Percentiles rank a stretch among this genome's conserved stretches.
These are phyloP conservation scores for Tremella mesenterica DNA, from an alignment of 768 basidiomycete species.

Conservation along the genomic window DNA sequence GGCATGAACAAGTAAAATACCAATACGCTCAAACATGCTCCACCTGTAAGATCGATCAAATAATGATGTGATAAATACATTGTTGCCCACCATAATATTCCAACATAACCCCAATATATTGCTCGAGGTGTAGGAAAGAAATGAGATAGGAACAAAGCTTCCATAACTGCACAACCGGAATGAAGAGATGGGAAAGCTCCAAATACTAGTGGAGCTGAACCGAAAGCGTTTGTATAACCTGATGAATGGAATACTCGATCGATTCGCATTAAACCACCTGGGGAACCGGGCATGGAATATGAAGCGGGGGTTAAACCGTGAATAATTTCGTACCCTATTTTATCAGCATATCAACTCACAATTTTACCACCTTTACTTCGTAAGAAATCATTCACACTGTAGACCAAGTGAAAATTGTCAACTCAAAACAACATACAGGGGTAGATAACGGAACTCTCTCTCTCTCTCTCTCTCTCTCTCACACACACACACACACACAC, in stretches of 20 bases:
- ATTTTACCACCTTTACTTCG: too few species aligned
- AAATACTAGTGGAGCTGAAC: conserved; percentile 83
- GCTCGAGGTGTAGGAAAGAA: conserved; percentile 70
- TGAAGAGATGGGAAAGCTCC: conserved; percentile 95
- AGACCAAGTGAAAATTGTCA: too few species aligned
- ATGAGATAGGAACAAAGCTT: conserved; percentile 84
- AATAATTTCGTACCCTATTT: conserved; percentile 82
- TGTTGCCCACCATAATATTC: conserved; percentile 88
- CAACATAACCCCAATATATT: conserved; percentile 73
- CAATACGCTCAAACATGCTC: conserved; percentile 76
- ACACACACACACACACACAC: too few species aligned
- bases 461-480: too few species aligned
- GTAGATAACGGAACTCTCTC: too few species aligned
- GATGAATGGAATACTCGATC: conserved; percentile 71
- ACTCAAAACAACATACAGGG: too few species aligned
- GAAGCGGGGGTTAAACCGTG: conserved; percentile 92
- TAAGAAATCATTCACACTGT: too few species aligned
- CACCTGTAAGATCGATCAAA: conserved; percentile 92
- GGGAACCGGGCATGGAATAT: conserved; percentile 82
- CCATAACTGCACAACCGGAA: conserved; percentile 79
- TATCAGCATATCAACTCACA: neutral
- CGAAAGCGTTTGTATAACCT: conserved; percentile 71
- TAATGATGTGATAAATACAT: conserved; percentile 99
- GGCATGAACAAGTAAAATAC: conserved; percentile 86
- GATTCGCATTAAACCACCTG: conserved; percentile 86